Evolutionary conservation across 1,284 basidiomycete species (phyloP).

Genomic region (Cryptococcus sp.): DNA sequence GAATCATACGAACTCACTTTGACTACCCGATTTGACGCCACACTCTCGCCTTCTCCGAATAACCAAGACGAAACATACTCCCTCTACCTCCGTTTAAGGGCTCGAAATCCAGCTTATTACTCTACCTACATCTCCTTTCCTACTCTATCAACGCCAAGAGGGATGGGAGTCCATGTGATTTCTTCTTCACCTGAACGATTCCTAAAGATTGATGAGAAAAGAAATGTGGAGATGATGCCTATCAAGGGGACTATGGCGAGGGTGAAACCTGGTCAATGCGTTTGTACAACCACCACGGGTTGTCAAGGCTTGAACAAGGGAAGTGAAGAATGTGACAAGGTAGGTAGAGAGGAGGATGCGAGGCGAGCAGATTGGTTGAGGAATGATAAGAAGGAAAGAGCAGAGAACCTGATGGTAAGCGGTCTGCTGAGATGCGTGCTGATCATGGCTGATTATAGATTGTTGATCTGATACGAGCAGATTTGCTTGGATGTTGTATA

Average conservation of each 20-base stretch:
- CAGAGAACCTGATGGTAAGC: constrained; percentile 85
- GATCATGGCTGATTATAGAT: constrained; percentile 52
- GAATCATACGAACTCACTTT: constrained; percentile 97
- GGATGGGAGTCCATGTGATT: constrained; percentile 65
- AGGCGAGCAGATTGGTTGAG: constrained; percentile 53
- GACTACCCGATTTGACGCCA: constrained; percentile 62
- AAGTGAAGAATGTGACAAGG: constrained; percentile 23
- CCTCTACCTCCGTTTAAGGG: constrained; percentile 57
- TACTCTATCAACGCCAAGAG: constrained; percentile 32
- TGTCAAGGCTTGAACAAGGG: constrained; percentile 25
- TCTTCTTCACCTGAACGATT: constrained; percentile 86
- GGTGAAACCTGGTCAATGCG: constrained; percentile 40
- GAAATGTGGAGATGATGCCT: constrained; percentile 72
- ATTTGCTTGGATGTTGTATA: constrained; percentile 67
- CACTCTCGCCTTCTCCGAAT: constrained; percentile 2
- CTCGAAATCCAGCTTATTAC: constrained; percentile 85
- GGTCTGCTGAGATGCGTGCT: neutral
- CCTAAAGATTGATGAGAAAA: constrained; percentile 68
- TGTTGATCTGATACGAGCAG: constrained; percentile 91
- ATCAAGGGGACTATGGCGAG: constrained; percentile 77
- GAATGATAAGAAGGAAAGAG: constrained; percentile 83
- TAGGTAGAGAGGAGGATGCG: constrained; percentile 41
- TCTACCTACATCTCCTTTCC: constrained; percentile 73
- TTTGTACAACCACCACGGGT: constrained; percentile 23
- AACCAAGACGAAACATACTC: constrained; percentile 23